Conservation (phyloP, 2,329 filamentous ascomycete species). For the Trichophyton benhamiae region DNA sequence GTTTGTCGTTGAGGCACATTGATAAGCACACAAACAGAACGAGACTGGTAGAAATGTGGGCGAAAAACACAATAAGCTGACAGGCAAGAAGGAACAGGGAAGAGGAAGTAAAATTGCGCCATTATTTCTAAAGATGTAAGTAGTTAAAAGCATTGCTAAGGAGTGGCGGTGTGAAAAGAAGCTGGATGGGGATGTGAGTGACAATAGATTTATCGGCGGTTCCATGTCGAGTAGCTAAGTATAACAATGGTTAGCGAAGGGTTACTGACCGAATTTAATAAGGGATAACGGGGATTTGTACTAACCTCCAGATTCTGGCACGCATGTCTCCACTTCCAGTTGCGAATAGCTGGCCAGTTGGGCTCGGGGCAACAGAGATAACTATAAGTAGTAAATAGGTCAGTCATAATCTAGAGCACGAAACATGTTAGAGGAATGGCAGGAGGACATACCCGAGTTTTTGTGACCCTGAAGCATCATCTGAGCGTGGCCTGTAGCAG, state of each 20-base stretch:
- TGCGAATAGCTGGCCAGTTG: slow-evolving; percentile 75
- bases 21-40: neutral
- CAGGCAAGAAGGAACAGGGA: neutral
- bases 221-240: neutral
- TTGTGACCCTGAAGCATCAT: slow-evolving; percentile 99
- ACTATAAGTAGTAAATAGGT: slow-evolving; percentile 40
- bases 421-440: neutral
- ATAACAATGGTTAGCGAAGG: neutral
- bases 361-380: slow-evolving; percentile 91
- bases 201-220: slow-evolving; percentile 1
- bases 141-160: neutral
- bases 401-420: neutral
- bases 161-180: neutral
- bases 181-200: neutral
- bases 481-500: slow-evolving; percentile 80
- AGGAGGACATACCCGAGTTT: slow-evolving; percentile 54
- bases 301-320: slow-evolving; percentile 85
- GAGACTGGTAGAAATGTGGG: neutral
- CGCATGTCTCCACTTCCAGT: slow-evolving; percentile 97
- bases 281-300: neutral
- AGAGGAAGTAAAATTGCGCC: neutral
- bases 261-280: neutral
- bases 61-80: neutral
- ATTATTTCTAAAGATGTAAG: slow-evolving; percentile 1
- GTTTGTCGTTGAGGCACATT: neutral